phyloP scores from a whole-genome alignment of 768 basidiomycete species.

The Fomitopsis pulvina region DNA sequence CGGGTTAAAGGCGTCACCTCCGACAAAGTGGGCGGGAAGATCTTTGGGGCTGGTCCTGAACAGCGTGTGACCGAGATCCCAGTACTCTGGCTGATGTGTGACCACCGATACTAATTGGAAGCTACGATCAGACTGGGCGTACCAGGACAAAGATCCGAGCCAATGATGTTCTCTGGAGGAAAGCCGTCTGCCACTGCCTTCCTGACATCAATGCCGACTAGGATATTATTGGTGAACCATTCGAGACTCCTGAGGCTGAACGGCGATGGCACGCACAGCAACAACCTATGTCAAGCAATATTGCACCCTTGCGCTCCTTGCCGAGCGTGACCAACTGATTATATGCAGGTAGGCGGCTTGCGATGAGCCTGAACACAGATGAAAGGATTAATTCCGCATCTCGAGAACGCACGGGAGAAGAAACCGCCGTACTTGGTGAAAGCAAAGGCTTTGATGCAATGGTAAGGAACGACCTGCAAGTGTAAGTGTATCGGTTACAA shows the following conservation, averaged over 20 bases:
- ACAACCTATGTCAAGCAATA: constrained; percentile 37
- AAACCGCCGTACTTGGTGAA: neutral
- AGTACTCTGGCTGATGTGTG: constrained; percentile 35
- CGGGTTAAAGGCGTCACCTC: constrained; percentile 46
- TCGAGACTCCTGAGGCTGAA: neutral
- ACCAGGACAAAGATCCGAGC: constrained; percentile 30
- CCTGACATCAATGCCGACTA: constrained; percentile 34
- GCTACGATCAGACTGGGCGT: neutral
- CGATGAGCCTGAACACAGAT: neutral
- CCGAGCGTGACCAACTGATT: constrained; percentile 26
- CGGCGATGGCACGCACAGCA: constrained; percentile 24
- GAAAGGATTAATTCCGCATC: neutral
- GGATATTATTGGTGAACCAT: no score
- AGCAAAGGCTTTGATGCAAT: constrained; percentile 2
- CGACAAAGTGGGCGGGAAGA: constrained; percentile 46
- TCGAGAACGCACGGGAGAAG: neutral
- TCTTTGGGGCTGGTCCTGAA: constrained; percentile 44
- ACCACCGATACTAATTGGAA: neutral
- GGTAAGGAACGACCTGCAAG: constrained; percentile 2
- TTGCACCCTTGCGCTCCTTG: constrained; percentile 25
- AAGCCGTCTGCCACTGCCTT: constrained; percentile 34
- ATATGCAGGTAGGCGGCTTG: neutral
- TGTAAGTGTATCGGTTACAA: neutral
- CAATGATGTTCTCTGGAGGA: constrained; percentile 30
- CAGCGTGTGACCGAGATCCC: constrained; percentile 52